Evolutionary conservation across 2,329 filamentous ascomycete genomes (phyloP).

Genomic region (Aschersonia sp.): DNA sequence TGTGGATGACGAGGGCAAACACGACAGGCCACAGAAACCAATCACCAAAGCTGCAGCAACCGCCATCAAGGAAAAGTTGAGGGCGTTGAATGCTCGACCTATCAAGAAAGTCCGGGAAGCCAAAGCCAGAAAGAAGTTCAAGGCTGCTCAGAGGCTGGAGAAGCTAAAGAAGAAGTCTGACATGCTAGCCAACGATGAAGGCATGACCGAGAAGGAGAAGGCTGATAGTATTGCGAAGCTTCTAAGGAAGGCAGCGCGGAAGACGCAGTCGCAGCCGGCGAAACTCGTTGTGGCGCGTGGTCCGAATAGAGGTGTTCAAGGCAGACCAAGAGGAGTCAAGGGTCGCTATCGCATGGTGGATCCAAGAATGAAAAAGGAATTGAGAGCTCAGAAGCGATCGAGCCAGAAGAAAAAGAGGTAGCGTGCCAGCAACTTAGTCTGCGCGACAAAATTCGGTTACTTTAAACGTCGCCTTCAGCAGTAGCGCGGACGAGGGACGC

Average conservation of each 20-base stretch:
- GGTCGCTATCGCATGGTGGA: constrained; percentile 97
- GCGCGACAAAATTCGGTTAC: too few relatives aligned
- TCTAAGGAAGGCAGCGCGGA: constrained; percentile 68
- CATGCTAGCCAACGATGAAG: constrained; percentile 73
- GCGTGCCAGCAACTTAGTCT: background rate
- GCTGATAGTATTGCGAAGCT: constrained; percentile 68
- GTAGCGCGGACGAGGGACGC: constrained; percentile 37
- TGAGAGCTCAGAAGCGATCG: constrained; percentile 68
- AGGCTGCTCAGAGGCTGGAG: constrained; percentile 78
- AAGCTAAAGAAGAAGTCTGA: constrained; percentile 97
- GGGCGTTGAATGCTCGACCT: constrained; percentile 83
- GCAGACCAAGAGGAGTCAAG: constrained; percentile 81
- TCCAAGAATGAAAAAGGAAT: constrained; percentile 89
- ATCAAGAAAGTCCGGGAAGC: constrained; percentile 99
- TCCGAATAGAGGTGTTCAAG: constrained; percentile 70
- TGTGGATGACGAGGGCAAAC: constrained; percentile 74
- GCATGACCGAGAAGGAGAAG: constrained; percentile 93
- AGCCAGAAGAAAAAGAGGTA: constrained; percentile 46
- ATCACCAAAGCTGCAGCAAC: constrained; percentile 78
- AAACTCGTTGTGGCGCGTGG: constrained; percentile 83
- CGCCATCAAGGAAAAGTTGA: constrained; percentile 88
- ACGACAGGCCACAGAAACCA: constrained; percentile 72
- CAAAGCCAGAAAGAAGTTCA: constrained; percentile 92
- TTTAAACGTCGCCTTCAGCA: constrained; percentile 1
- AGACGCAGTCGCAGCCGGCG: constrained; percentile 71